Evolutionary conservation across 306 rosid species (phyloP), one percentile per base, ranked within the genome.

Genomic region (Datisca glomerata): DNA sequence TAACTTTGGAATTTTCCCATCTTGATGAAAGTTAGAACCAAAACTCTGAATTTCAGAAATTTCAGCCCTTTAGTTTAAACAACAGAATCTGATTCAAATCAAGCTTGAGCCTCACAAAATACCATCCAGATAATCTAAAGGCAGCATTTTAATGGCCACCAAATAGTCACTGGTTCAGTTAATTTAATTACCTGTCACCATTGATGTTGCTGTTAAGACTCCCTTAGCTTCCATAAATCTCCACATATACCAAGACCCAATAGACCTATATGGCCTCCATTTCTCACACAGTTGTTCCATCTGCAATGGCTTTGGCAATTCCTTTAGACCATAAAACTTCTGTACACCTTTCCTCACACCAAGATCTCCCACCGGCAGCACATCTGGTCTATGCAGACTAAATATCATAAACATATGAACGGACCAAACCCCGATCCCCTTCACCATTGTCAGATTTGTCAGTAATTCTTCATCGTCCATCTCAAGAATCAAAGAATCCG

Each of bases 331-430:
- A 55, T 74, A 76, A 61, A 85, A 57, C 1, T 53, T 29, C 57
- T 80, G 69, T 19, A 85, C 79, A 0, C 93, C 93, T 67, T 79
- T 80, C 44, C 78, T 70, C 43, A 74, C 96, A 4, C 78, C 82
- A 1, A 80, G 69, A 51, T 77, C 93, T 3, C 93, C 85, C 4
- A 72, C 77, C n/a, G 96, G 89, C 1, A 77, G 72, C 41, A 85
- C 89, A 21, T 85, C 87, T 21, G 96, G 79, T 15, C 79, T 45
- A 15, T 65, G 84, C 20, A 85, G 77, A 12, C 77, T 63, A 50
- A 85, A 85, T 0, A 85, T 76, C 96, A 85, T 76, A 44, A 77
- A 80, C 96, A 85, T 85, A 29, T 85, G 81, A 21, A 85, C 96
- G 7, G 96, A 76, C 96, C 93, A 85, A 27, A 48, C 80, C 40